Evolutionary conservation across 2,329 filamentous ascomycete species (phyloP).

Genomic region (Colletotrichum chrysophilum): DNA sequence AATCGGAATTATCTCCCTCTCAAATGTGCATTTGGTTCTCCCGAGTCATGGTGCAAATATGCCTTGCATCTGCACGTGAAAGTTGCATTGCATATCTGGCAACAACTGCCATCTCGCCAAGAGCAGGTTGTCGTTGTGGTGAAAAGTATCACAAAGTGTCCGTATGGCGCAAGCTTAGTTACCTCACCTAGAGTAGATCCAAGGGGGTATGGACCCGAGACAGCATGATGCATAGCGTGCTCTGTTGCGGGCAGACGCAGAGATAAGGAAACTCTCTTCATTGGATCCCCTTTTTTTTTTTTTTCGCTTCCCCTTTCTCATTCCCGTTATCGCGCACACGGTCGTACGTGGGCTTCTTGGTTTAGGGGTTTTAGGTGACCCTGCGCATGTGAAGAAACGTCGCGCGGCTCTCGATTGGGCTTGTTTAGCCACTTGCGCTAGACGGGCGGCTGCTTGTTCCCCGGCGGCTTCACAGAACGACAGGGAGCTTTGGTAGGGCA

Average conservation of each 20-base stretch:
- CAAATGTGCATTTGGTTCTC: neutral
- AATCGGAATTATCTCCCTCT: neutral
- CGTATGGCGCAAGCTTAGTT: neutral
- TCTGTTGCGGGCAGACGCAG: neutral
- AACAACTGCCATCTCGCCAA: neutral
- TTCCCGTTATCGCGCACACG: constrained; percentile 11
- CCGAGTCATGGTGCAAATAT: neutral
- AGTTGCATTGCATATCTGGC: neutral
- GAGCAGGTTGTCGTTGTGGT: neutral
- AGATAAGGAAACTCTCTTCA: constrained; percentile 17
- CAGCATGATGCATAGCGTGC: neutral
- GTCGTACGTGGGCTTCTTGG: neutral
- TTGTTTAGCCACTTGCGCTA: neutral
- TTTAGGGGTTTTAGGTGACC: neutral
- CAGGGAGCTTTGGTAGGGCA: neutral
- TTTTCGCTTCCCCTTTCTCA: neutral
- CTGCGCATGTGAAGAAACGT: constrained; percentile 12
- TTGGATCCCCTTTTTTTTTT: neutral
- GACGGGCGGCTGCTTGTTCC: neutral
- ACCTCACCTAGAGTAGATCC: neutral
- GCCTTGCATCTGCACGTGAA: neutral
- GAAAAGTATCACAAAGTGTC: neutral
- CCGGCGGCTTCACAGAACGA: neutral
- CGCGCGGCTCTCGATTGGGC: neutral
- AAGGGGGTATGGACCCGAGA: neutral